Base-by-base conservation (phyloP, 2,329 filamentous ascomycete species). In the Exophiala calicioides region DNA sequence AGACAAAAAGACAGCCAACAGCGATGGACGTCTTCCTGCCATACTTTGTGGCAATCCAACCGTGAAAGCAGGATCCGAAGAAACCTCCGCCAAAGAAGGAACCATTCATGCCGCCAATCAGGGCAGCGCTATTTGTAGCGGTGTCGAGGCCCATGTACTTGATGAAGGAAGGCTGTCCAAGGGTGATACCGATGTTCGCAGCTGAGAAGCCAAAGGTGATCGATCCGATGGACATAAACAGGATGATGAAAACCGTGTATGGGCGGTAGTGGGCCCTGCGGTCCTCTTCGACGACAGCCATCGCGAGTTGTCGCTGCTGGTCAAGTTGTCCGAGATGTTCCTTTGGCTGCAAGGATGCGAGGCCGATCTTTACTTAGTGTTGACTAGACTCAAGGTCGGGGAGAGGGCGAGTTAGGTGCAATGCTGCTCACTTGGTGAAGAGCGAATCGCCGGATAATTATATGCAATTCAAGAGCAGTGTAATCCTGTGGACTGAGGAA, bases 121-220 rank as follows among this genome's bases (percentile, higher is more conserved):
- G 26, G n/a, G 2, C 7, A 10, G 4, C 4, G 2, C 34, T 31
- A 19, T 50, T 40, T 4, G 32, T 15, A 1, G 16, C 16, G 21
- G 18, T 33, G n/a, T 38, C 34, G 13, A 50, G 23, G 15, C 23
- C 23, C 40, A 50, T 44, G 18, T 24, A 68, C 3, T 54, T 58
- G 56, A 70, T 70, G 61, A 74, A 74, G 19, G 62, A 66, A 2
- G 71, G 69, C 47, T 75, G 71, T 2, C 71, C 47, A 10, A 51
- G 32, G 5, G 33, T 49, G 8, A 42, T 42, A n/a, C 40, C 50
- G 10, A 50, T 53, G 18, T 45, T 39, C 3, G 49, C 26, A 16
- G 21, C 33, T 7, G 44, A 34, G n/a, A 49, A 48, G 16, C 44
- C 44, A 33, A 37, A 47, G 20, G 23, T 23, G 9, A 5, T 12